These are phyloP conservation scores for Pleurostoma richardsiae DNA, from an alignment of 2,329 filamentous ascomycete genomes.

Conservation along the genomic window DNA sequence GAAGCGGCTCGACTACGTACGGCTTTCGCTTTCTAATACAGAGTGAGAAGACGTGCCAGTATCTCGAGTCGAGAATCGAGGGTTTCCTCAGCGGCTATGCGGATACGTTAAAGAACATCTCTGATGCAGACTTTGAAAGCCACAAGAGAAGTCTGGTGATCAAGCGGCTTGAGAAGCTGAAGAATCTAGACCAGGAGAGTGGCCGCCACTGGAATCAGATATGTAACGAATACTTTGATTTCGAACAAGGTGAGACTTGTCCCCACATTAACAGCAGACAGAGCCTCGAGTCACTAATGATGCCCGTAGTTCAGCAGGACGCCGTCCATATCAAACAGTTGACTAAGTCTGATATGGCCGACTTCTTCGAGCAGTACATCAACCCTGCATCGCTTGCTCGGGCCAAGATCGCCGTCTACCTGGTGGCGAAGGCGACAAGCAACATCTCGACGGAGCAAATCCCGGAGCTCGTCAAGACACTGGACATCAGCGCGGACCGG, in stretches of 20 bases:
- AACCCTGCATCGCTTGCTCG: constrained; percentile 66
- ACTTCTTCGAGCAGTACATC: constrained; percentile 75
- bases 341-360: constrained; percentile 72
- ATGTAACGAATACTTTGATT: constrained; percentile 81
- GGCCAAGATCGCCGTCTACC: constrained; percentile 80
- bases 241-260: constrained; percentile 65
- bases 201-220: constrained; percentile 82
- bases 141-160: constrained; percentile 88
- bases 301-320: constrained; percentile 3
- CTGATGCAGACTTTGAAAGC: constrained; percentile 76
- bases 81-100: constrained; percentile 69
- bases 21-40: constrained; percentile 90
- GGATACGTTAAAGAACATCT: constrained; percentile 67
- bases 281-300: neutral
- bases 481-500: constrained; percentile 24
- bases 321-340: constrained; percentile 68
- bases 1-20: constrained; percentile 69
- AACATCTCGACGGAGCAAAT: constrained; percentile 36
- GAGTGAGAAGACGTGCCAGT: constrained; percentile 79
- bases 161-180: constrained; percentile 82
- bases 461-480: constrained; percentile 29
- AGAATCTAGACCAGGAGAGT: constrained; percentile 85
- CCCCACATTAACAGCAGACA: too few relatives aligned
- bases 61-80: constrained; percentile 84
- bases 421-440: constrained; percentile 66